These are phyloP conservation scores for Myriangium duriaei DNA, from an alignment of 2,329 filamentous ascomycete genomes.

Conservation along the genomic window DNA sequence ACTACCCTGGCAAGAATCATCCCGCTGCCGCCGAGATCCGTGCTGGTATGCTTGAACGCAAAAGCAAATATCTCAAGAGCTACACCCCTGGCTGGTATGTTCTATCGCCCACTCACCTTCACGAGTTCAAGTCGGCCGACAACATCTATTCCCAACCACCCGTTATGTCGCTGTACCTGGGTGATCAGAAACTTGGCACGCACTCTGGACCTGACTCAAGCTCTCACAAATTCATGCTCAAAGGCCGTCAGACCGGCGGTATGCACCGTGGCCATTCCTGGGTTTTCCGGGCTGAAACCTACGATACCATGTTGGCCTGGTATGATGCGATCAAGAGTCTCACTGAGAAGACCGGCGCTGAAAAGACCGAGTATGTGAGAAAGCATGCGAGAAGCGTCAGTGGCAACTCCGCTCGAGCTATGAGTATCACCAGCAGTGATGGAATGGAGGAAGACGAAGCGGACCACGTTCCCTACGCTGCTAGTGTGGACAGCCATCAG, in stretches of 20 bases:
- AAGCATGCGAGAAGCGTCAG: slow-evolving; percentile 69
- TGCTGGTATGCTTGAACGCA: slow-evolving; percentile 83
- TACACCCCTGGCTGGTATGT: slow-evolving; percentile 97
- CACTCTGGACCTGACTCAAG: slow-evolving; percentile 71
- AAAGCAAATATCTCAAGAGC: slow-evolving; percentile 97
- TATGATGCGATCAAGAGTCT: slow-evolving; percentile 85
- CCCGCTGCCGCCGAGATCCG: slow-evolving; percentile 73
- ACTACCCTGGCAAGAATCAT: slow-evolving; percentile 83
- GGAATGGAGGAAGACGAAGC: slow-evolving; percentile 66
- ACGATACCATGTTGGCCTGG: slow-evolving; percentile 96
- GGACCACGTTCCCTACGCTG: slow-evolving; percentile 52
- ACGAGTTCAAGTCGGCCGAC: slow-evolving; percentile 98
- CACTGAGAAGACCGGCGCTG: slow-evolving; percentile 78
- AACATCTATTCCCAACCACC: slow-evolving; percentile 70
- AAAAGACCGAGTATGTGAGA: slow-evolving; percentile 76
- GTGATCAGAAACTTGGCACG: slow-evolving; percentile 89
- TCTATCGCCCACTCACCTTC: slow-evolving; percentile 86
- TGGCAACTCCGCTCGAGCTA: slow-evolving; percentile 44
- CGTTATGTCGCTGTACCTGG: slow-evolving; percentile 90
- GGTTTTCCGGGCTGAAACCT: slow-evolving; percentile 55
- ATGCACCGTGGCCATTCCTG: slow-evolving; percentile 72
- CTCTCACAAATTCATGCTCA: slow-evolving; percentile 96
- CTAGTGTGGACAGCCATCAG: slow-evolving; percentile 36
- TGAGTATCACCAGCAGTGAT: slow-evolving; percentile 57
- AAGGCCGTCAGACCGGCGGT: slow-evolving; percentile 81